Base-by-base conservation (phyloP, 768 basidiomycete genomes). In the Hypholoma fasciculare region DNA sequence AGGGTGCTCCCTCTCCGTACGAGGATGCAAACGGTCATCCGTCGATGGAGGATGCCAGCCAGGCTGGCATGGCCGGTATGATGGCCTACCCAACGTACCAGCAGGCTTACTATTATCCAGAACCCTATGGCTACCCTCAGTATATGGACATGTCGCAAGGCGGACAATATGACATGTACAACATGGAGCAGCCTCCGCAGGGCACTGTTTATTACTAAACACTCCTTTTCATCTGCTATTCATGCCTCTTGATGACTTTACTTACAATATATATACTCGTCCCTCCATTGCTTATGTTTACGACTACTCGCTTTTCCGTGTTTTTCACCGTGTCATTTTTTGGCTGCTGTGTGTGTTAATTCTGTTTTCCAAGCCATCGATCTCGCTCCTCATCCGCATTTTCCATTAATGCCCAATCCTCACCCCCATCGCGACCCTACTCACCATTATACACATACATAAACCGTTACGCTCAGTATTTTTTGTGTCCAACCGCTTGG, bases 51-150 rank as follows among this genome's bases (percentile, higher is more conserved):
- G 68, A 60, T 54, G 58, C 68, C 49, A 58, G 49, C 56, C 60
- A 59, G 58, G 56, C 56, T 54, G 60, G 60, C 49, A 64, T 61
- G 49, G 9, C 52, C 36, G 64, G 70, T 49, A 75, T 84, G 78
- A 80, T 85, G 75, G 72, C 72, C 48, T 89, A 89, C 55, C 66
- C 81, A 20, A 69, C 79, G n/a, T 89, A 89, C 66, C 82, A 81
- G 38, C 79, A 83, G 64, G 79, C 77, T 40, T 89, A 89, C 74
- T 91, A 88, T 71, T 89, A 87, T 70, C 86, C 87, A 20, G 86
- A 88, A 51, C 78, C 81, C 59, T 90, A 90, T 64, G 77, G 76
- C 56, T 90, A 90, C 69, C 75, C 82, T 58, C 81, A 77, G 43
- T 89, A 88, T 74, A 74, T 88, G 77, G 89, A 89, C 71, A 79